Base-by-base conservation (phyloP, 345 rosid species). In the Brassica rapa region DNA sequence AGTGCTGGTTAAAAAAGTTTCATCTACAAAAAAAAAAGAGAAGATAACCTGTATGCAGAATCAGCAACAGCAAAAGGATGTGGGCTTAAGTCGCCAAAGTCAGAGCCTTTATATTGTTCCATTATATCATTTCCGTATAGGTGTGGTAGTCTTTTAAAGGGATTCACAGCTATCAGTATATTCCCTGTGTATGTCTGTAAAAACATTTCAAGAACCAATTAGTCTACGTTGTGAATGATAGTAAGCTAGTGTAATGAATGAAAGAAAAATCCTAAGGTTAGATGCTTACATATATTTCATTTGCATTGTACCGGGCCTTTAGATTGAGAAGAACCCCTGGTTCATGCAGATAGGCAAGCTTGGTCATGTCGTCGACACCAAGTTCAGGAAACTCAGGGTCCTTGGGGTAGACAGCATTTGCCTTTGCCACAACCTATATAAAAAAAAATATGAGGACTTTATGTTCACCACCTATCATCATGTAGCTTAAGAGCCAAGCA, bases 21-120 rank as follows among this genome's bases (percentile, higher is more conserved):
- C 12, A 75, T 74, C 68, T 10, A 30, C 3, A 0, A n/a, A 70
- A 62, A 68, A 63, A 56, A 39, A 49, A 73, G 72, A 62, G 72
- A 62, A 56, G 57, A 46, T 75, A 81, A 93, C 99, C 99, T 91
- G 84, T 93, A 95, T 16, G 99, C 90, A 82, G 91, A 82, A 87
- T 95, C 99, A 69, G 99, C 99, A 85, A 95, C 84, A 49, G 99
- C 98, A 87, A 93, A 95, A 29, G 94, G 97, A 83, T 95, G 99
- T 19, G 99, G 99, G 79, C 87, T 89, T 72, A 95, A 82, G 81
- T 91, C 98, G 72, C 98, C 97, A 80, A 93, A 89, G 77, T 82
- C 83, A 10, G 92, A 86, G 62, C 94, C 94, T 78, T 93, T 95
- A 69, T 95, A 95, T 59, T 88, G 90, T 60, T 84, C 87, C 99